A percentile compares a stretch with the other conserved stretches of the same genome.
Conservation (phyloP, 2,329 filamentous ascomycete species). For the Macrophomina pseudophaseolina region DNA sequence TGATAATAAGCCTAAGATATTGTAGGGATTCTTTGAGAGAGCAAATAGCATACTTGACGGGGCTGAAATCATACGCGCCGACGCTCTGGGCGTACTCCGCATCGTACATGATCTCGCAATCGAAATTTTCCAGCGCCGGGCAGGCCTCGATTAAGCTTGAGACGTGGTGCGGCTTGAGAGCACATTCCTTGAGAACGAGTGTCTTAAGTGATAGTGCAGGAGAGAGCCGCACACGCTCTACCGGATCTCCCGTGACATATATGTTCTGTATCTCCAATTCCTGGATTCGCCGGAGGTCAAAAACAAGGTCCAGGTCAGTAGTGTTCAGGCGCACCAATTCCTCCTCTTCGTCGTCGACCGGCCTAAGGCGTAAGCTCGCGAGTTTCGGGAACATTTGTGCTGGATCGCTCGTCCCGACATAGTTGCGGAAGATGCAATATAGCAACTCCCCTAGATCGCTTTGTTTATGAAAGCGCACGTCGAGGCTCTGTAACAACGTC, state of each 20-base stretch:
- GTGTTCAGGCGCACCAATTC: background rate
- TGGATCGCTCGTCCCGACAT: background rate
- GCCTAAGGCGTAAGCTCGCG: background rate
- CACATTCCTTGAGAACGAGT: background rate
- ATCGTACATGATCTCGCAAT: background rate
- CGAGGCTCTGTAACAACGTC: background rate
- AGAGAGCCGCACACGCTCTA: background rate
- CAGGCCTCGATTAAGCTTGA: background rate
- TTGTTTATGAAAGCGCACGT: background rate
- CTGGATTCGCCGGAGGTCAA: background rate
- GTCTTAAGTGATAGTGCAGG: background rate
- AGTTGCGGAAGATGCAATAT: background rate
- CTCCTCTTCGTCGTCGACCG: background rate
- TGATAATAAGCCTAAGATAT: background rate
- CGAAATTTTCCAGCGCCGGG: background rate
- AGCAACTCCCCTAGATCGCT: background rate
- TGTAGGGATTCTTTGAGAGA: background rate
- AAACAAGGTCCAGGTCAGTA: background rate
- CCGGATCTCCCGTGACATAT: too few relatives aligned
- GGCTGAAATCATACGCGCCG: background rate
- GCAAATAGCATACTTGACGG: too few relatives aligned
- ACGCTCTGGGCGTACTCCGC: background rate
- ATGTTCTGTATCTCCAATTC: too few relatives aligned
- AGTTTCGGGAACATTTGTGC: background rate
- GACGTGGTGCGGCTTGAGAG: background rate